Base-by-base conservation (phyloP, 2,329 filamentous ascomycete species). In the Trichothecium sympodiale region DNA sequence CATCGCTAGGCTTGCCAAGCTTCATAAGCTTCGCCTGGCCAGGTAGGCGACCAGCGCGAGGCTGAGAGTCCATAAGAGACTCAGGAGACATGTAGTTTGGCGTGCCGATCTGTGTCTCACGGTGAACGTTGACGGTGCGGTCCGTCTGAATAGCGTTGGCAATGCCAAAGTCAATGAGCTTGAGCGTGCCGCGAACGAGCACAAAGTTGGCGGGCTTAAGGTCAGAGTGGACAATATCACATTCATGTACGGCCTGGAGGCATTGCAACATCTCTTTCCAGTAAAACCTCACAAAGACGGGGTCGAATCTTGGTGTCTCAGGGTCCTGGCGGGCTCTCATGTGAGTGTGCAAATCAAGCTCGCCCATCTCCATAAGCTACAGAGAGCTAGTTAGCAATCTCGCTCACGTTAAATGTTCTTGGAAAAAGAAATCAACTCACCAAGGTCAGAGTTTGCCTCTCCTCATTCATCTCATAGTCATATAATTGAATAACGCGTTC, bases 251-350 rank as follows among this genome's bases (percentile, higher is more conserved):
- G 1, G 89, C 77, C 46, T 84, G 76, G 5, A 98, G 77, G 54
- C 91, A 96, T 56, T 94, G 87, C 14, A 98, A 78, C 91, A 98
- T 98, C 61, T 98, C 91, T 57, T 94, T 91, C 91, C 91, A 98
- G 66, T 94, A 94, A 60, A 84, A 93, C n/a, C 91, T 82, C 10
- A 91, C 86, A 56, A 96, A 95, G 36, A 82, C 83, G 2, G 85
- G 72, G 53, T 98, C 91, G 41, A 98, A 81, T 40, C 71, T 74
- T 28, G 83, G 75, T 36, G 82, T 75, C 41, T 87, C 80, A 0
- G 69, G 73, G 49, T 79, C 84, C 49, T 84, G 65, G 8, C 79
- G 77, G 44, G 79, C 74, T 26, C 78, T 80, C 44, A 98, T 71
- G 36, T 96, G 77, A 37, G 81, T 85, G 52, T 93, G 83, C 50